Evolutionary conservation across 1,284 basidiomycete genomes (phyloP).

Genomic region (Puccinia polysora): DNA sequence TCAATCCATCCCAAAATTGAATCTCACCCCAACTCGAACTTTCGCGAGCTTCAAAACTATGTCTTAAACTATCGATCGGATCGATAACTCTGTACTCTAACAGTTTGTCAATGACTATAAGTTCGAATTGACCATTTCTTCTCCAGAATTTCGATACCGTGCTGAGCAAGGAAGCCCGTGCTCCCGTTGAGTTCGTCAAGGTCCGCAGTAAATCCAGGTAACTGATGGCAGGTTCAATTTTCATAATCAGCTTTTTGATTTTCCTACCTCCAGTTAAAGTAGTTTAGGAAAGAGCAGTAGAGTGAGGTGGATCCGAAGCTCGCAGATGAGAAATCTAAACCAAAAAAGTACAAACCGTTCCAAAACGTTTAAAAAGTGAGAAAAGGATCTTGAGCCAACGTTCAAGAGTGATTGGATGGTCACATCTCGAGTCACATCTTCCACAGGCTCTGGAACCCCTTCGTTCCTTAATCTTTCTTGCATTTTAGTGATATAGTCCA

Average conservation of each 20-base stretch:
- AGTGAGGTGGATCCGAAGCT: not conserved
- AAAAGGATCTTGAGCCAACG: constrained; percentile 91
- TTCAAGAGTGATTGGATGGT: constrained; percentile 82
- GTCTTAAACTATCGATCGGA: constrained; percentile 80
- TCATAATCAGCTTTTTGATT: not conserved
- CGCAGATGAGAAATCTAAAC: not conserved
- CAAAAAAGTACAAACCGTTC: constrained; percentile 58
- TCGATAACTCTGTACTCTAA: constrained; percentile 98
- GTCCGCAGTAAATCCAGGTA: constrained; percentile 83
- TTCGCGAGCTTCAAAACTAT: constrained; percentile 64
- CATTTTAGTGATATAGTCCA: constrained; percentile 68
- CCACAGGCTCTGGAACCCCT: constrained; percentile 59
- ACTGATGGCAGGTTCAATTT: constrained; percentile 50
- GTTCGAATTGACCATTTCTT: constrained; percentile 72
- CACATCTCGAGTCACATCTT: constrained; percentile 65
- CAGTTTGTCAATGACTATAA: constrained; percentile 91
- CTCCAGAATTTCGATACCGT: constrained; percentile 74
- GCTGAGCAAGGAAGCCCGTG: constrained; percentile 66
- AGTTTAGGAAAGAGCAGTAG: not conserved
- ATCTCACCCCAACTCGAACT: constrained; percentile 58
- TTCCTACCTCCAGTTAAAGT: not conserved
- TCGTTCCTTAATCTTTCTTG: constrained; percentile 62
- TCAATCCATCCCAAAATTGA: constrained; percentile 75
- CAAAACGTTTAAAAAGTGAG: constrained; percentile 94
- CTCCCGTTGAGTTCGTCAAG: constrained; percentile 61